These are phyloP conservation scores for Tricholoma matsutake DNA, from an alignment of 768 basidiomycete genomes.

Conservation along the genomic window DNA sequence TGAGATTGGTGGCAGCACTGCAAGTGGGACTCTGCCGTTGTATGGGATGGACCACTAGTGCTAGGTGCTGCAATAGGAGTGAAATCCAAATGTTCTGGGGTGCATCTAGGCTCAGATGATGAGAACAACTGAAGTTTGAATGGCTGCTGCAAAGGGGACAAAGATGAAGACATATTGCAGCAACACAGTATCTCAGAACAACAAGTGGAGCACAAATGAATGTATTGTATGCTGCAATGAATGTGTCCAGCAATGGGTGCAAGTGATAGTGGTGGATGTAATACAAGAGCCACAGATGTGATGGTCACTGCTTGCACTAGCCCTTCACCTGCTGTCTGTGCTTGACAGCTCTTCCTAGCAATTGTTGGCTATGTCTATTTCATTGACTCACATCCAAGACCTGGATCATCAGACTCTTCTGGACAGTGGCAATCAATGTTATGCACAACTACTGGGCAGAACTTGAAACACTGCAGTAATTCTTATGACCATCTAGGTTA, in stretches of 20 bases:
- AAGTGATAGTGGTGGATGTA: background rate
- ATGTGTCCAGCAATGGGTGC: background rate
- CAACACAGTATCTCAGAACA: background rate
- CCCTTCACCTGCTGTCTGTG: background rate
- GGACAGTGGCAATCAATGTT: background rate
- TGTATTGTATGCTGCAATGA: background rate
- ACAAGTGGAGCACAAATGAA: background rate
- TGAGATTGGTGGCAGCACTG: background rate
- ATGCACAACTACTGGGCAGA: background rate
- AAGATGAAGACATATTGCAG: background rate
- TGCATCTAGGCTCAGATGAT: background rate
- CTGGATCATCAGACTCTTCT: background rate
- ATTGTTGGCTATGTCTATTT: background rate
- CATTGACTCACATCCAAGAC: background rate
- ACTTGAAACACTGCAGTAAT: background rate
- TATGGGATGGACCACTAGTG: background rate
- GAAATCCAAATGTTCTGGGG: background rate
- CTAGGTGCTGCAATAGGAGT: too few species aligned
- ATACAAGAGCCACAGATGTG: background rate
- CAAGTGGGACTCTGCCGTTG: background rate
- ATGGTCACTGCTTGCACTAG: background rate
- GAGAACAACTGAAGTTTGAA: too few species aligned
- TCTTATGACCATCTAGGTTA: background rate
- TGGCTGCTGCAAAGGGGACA: background rate
- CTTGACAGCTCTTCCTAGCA: background rate